These are phyloP conservation scores for Suhomyces vadensis DNA, from an alignment of 805 yeast genomes.

Conservation along the genomic window DNA sequence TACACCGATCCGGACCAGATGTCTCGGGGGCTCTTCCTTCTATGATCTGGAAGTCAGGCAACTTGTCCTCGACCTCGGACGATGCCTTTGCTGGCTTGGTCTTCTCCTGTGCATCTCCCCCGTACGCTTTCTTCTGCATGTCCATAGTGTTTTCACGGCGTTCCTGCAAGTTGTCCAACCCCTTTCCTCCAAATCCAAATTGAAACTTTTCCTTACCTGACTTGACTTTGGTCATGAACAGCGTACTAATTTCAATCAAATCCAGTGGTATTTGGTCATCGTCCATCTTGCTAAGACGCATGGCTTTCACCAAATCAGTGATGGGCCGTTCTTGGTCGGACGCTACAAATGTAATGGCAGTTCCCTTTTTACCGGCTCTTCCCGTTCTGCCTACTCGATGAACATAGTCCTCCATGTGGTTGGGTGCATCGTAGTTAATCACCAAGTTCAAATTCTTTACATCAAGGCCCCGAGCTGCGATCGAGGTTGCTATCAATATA, in stretches of 20 bases:
- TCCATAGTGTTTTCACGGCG: constrained; percentile 52
- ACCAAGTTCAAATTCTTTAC: constrained; percentile 84
- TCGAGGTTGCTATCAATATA: constrained; percentile 85
- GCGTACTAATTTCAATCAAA: constrained; percentile 49
- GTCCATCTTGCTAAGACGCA: constrained; percentile 52
- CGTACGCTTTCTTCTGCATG: constrained; percentile 51
- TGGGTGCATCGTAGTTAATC: constrained; percentile 71
- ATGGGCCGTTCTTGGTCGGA: constrained; percentile 63
- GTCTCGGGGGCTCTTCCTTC: constrained; percentile 56
- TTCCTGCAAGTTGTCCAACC: constrained; percentile 75
- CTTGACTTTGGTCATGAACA: constrained; percentile 61
- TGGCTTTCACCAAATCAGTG: constrained; percentile 67
- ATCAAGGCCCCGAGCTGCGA: constrained; percentile 93
- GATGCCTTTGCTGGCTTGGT: constrained; percentile 8
- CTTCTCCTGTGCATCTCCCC: constrained; percentile 15
- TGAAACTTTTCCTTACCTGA: constrained; percentile 63
- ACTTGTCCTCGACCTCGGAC: constrained; percentile 1
- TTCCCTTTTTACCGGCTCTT: constrained; percentile 79
- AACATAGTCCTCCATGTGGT: constrained; percentile 90
- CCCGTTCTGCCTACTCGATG: constrained; percentile 97
- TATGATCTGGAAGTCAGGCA: constrained; percentile 49
- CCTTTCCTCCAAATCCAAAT: constrained; percentile 92
- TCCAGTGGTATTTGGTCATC: constrained; percentile 50
- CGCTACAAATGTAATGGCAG: constrained; percentile 59
- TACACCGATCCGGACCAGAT: constrained; percentile 54